Conservation (phyloP, 345 rosid species). For the Rhodamnia rubescens region DNA sequence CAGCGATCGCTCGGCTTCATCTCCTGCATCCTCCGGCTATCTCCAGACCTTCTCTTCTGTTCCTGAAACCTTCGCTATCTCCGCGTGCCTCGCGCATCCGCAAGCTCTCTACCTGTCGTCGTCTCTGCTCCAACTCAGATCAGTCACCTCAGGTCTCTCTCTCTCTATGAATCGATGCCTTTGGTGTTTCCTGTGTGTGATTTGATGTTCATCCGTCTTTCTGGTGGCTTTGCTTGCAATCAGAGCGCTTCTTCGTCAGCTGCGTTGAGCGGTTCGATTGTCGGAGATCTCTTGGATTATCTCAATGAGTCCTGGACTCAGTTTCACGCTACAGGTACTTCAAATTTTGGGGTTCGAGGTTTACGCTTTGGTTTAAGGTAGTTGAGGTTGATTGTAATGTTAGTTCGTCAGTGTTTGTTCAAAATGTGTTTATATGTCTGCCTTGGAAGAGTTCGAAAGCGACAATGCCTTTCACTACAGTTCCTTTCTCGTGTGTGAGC, state of each 20-base stretch:
- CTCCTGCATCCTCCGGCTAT: slow-evolving; percentile 21
- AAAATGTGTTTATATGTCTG: background rate
- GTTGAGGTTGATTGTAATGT: background rate
- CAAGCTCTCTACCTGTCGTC: slow-evolving; percentile 17
- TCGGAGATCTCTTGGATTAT: slow-evolving; percentile 26
- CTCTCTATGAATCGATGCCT: background rate
- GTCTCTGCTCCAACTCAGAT: slow-evolving; percentile 17
- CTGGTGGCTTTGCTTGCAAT: background rate
- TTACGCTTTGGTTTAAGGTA: background rate
- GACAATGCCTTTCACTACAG: background rate
- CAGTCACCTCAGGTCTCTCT: slow-evolving; percentile 6
- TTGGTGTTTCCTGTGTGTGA: background rate
- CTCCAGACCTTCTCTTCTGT: slow-evolving; percentile 10
- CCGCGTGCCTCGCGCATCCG: slow-evolving; percentile 7
- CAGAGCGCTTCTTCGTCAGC: slow-evolving; percentile 3
- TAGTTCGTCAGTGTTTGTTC: background rate
- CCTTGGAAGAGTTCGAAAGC: background rate
- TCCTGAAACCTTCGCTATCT: slow-evolving; percentile 6
- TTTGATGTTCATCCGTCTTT: background rate
- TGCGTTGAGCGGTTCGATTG: slow-evolving; percentile 20
- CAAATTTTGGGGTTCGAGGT: background rate
- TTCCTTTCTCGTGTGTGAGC: background rate
- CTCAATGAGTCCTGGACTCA: slow-evolving; percentile 96
- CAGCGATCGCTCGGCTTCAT: slow-evolving; percentile 34
- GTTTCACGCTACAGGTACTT: slow-evolving; percentile 75